Percentiles rank a stretch among this genome's conserved stretches.
Evolutionary conservation across 306 rosid genomes (phyloP).

Genomic region (Pyrus betulifolia): DNA sequence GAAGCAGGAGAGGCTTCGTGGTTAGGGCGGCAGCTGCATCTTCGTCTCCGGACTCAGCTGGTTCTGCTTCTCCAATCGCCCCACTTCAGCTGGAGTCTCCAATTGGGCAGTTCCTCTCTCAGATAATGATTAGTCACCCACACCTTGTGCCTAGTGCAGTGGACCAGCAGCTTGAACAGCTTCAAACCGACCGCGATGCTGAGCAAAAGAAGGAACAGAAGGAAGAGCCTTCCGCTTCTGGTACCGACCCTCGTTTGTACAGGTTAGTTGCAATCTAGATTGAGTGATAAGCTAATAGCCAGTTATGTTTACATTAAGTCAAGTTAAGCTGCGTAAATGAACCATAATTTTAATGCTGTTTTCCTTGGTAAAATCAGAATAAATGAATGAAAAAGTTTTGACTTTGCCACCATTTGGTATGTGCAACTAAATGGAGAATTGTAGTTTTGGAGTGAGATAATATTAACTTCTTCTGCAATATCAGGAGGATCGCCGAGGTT

Average conservation of each 20-base stretch:
- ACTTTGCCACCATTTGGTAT: not conserved
- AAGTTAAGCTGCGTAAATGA: not conserved
- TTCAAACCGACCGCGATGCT: conserved; percentile 77
- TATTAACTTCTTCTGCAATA: conserved; percentile 9
- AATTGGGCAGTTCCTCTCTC: conserved; percentile 77
- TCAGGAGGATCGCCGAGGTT: conserved; percentile 92
- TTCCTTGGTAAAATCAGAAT: not conserved
- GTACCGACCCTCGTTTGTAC: conserved; percentile 73
- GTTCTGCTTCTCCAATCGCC: conserved; percentile 46
- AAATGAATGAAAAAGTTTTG: not conserved
- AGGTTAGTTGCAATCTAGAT: conserved; percentile 34
- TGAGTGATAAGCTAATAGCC: not conserved
- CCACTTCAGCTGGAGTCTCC: conserved; percentile 92
- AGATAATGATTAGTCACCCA: conserved; percentile 74
- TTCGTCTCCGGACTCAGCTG: conserved; percentile 40
- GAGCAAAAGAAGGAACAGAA: conserved; percentile 26
- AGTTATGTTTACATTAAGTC: not conserved
- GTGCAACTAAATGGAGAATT: not conserved
- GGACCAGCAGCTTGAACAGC: conserved; percentile 87
- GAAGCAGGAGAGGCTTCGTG: conserved; percentile 41
- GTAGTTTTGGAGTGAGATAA: not conserved
- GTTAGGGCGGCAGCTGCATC: conserved; percentile 53
- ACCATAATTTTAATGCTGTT: not conserved
- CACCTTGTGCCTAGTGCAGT: conserved; percentile 95
- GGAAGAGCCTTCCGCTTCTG: conserved; percentile 48